These are phyloP conservation scores for Didymella sp. DNA, from an alignment of 2,329 filamentous ascomycete genomes.

Conservation along the genomic window DNA sequence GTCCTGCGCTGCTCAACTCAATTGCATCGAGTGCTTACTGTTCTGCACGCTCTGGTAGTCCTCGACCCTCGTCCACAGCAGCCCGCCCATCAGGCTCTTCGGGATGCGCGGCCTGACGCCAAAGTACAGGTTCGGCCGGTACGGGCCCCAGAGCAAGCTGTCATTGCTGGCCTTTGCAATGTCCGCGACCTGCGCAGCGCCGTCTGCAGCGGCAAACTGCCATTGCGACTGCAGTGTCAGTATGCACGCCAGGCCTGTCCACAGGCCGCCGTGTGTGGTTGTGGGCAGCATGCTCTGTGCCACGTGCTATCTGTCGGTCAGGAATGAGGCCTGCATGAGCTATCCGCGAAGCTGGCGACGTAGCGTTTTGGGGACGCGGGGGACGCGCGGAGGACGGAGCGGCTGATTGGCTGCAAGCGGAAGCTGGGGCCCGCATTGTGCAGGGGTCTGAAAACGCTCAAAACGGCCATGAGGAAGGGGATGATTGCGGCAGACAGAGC, in stretches of 20 bases:
- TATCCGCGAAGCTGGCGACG: conserved; percentile 25
- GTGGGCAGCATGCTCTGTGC: conserved; percentile 35
- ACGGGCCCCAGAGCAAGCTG: conserved; percentile 93
- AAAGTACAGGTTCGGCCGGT: conserved; percentile 93
- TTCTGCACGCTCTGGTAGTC: conserved; percentile 76
- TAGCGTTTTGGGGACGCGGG: conserved; percentile 26
- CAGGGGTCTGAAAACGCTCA: background rate
- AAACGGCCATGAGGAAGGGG: background rate
- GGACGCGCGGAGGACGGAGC: conserved; percentile 15
- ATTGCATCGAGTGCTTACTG: too few relatives aligned
- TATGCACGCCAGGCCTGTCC: conserved; percentile 32
- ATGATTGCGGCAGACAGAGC: background rate
- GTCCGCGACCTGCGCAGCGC: conserved; percentile 45
- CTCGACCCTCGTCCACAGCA: conserved; percentile 90
- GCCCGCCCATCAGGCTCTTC: conserved; percentile 78
- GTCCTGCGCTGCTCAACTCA: too few relatives aligned
- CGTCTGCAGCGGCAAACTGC: conserved; percentile 36
- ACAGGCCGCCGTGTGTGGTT: conserved; percentile 28
- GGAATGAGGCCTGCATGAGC: conserved; percentile 24
- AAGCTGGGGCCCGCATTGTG: background rate
- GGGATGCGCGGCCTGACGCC: conserved; percentile 83
- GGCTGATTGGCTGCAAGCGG: conserved; percentile 28
- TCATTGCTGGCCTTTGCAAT: conserved; percentile 69
- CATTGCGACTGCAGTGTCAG: conserved; percentile 36
- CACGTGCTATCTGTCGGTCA: conserved; percentile 20